Percentiles rank a stretch among this genome's conserved stretches.
phyloP scores from a whole-genome alignment of 2,329 filamentous ascomycete genomes.

The Aquanectria penicillioides region DNA sequence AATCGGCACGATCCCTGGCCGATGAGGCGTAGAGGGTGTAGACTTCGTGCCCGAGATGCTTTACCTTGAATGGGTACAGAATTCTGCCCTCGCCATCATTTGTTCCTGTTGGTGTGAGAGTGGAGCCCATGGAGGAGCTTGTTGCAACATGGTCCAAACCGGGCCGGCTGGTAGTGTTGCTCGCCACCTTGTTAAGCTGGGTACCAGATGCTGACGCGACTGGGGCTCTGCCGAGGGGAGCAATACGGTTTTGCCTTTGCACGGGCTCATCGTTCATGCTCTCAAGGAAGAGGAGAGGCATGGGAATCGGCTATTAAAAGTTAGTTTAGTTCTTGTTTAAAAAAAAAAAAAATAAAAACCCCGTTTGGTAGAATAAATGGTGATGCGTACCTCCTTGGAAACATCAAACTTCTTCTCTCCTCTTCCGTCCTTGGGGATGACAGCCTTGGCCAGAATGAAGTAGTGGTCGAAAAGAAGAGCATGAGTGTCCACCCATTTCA shows the following conservation, averaged over 20 bases:
- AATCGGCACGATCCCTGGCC: constrained; percentile 79
- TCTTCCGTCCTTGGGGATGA: constrained; percentile 73
- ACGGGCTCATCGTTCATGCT: constrained; percentile 93
- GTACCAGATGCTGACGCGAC: constrained; percentile 68
- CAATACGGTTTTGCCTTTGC: constrained; percentile 81
- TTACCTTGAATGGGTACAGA: constrained; percentile 93
- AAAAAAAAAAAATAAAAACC: too few species aligned
- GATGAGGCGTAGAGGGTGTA: constrained; percentile 90
- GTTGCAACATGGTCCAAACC: constrained; percentile 76
- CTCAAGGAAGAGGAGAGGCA: constrained; percentile 93
- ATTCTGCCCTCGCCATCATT: constrained; percentile 84
- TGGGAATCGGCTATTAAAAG: constrained; percentile 78
- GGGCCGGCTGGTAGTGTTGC: constrained; percentile 63
- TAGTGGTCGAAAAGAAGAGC: constrained; percentile 97
- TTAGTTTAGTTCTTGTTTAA: too few species aligned
- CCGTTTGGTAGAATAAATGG: too few species aligned
- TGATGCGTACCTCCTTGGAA: constrained; percentile 88
- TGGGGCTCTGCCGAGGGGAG: constrained; percentile 67
- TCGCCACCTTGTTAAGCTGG: constrained; percentile 65
- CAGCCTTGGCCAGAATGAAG: constrained; percentile 88
- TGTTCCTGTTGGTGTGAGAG: constrained; percentile 53
- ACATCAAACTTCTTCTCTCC: constrained; percentile 92
- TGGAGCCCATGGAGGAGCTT: constrained; percentile 69
- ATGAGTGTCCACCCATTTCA: constrained; percentile 94
- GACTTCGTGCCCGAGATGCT: constrained; percentile 92